Conservation (phyloP, 225 moss, liverwort and hornwort species). For the Straminergon stramineum region DNA sequence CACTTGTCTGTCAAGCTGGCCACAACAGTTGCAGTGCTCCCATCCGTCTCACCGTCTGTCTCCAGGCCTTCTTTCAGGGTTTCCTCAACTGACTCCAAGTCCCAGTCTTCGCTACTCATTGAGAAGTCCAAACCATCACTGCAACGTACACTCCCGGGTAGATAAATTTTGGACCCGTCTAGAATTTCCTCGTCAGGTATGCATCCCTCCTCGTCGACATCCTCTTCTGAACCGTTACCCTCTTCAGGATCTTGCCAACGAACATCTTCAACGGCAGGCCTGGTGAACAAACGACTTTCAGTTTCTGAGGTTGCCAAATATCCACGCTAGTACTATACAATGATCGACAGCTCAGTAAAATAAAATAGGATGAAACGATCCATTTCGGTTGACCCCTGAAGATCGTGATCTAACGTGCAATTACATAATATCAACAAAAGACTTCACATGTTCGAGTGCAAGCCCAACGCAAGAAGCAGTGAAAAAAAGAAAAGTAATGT, state of each 20-base stretch:
- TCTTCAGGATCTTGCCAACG: slow-evolving; percentile 48
- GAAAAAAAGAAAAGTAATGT: neutral
- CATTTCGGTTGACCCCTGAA: neutral
- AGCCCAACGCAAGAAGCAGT: neutral
- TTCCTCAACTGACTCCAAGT: slow-evolving; percentile 13
- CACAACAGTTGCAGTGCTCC: slow-evolving; percentile 18
- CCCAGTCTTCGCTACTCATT: slow-evolving; percentile 43
- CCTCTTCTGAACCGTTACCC: neutral
- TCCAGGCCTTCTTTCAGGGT: slow-evolving; percentile 6
- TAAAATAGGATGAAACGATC: neutral
- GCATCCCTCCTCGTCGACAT: slow-evolving; percentile 7
- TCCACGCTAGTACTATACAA: neutral
- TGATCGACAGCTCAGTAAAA: neutral
- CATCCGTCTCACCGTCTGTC: slow-evolving; percentile 11
- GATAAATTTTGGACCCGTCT: slow-evolving; percentile 10
- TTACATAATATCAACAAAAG: neutral
- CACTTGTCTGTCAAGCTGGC: slow-evolving; percentile 47
- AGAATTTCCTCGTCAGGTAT: slow-evolving; percentile 12
- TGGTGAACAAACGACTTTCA: neutral
- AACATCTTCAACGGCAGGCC: slow-evolving; percentile 20
- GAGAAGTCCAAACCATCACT: slow-evolving; percentile 4
- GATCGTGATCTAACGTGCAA: neutral
- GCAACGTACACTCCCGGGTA: slow-evolving; percentile 25
- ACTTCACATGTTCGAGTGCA: neutral
- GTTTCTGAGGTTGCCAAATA: neutral